Evolutionary conservation across 2,329 filamentous ascomycete genomes (phyloP).

Genomic region (Colletotrichum brevisporum): DNA sequence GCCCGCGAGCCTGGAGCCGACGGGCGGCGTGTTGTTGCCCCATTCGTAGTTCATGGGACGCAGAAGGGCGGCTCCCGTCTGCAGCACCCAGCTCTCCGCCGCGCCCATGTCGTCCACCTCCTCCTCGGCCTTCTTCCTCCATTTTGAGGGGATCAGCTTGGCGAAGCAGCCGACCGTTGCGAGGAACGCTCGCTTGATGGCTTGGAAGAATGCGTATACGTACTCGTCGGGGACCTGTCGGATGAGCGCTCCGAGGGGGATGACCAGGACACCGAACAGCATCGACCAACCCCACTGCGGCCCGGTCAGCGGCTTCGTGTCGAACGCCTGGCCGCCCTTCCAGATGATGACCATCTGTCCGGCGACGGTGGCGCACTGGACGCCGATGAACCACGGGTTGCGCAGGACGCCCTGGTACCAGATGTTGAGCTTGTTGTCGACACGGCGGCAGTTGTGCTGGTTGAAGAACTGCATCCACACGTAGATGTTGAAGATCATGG

Average conservation of each 20-base stretch:
- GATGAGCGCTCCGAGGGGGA: constrained; percentile 70
- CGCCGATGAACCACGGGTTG: constrained; percentile 83
- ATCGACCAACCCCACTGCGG: constrained; percentile 79
- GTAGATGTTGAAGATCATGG: constrained; percentile 87
- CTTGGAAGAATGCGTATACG: constrained; percentile 46
- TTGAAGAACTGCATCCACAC: constrained; percentile 96
- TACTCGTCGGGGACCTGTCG: constrained; percentile 61
- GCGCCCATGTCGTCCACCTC: constrained; percentile 34
- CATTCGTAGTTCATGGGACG: constrained; percentile 44
- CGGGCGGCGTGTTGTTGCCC: constrained; percentile 40
- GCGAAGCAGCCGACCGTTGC: constrained; percentile 40
- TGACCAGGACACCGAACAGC: constrained; percentile 75
- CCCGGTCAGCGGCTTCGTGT: constrained; percentile 72
- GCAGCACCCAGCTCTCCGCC: constrained; percentile 43
- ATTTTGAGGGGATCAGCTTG: constrained; percentile 38
- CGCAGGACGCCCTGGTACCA: constrained; percentile 79
- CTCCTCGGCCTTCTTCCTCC: constrained; percentile 42
- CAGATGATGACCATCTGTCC: constrained; percentile 82
- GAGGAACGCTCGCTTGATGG: constrained; percentile 49
- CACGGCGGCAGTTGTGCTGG: constrained; percentile 83
- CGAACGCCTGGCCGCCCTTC: constrained; percentile 77
- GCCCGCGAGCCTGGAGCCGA: constrained; percentile 34
- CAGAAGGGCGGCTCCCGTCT: constrained; percentile 44
- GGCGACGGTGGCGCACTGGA: constrained; percentile 76
- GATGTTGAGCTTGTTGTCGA: constrained; percentile 88